Evolutionary conservation across 306 rosid genomes (phyloP), one percentile per base, ranked within the genome.

Genomic region (Datisca glomerata): DNA sequence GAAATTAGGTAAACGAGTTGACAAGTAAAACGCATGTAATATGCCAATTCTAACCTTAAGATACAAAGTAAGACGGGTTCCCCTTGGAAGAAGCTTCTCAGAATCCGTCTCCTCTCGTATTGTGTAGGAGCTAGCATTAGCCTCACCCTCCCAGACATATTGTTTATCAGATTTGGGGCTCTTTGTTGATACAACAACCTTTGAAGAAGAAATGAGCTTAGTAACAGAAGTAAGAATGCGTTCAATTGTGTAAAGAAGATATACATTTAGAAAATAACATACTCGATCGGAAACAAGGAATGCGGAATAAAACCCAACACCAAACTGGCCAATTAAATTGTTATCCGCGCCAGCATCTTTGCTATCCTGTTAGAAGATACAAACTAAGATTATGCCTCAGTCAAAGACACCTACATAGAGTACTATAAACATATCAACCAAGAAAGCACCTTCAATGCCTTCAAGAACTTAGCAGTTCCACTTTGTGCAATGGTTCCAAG

Each of bases 401-500:
- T 38, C 7, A 12, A 38, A 38, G 19, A 14, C 9, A n/a, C 43
- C 13, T n/a, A n/a, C n/a, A 19, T 8, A 47, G 8, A 8, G 41
- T 27, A 31, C 18, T 3, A 12, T 47, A 12, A 2, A 9, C 20
- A 47, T 18, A 31, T 24, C 41, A 47, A 22, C 4, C 22, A 15
- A 3, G 4, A 28, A 34, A 12, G 43, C 10, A 89, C 98, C 95
- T 84, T 84, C 59, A 91, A 21, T 18, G 81, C 79, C 73, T 84
- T 78, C 80, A 80, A 78, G 61, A 84, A 91, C 66, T 91, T 91
- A 21, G 98, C 80, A 21, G 96, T 84, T 29, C 98, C 92, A 84
- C 98, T 91, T 66, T 91, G 98, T 21, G 98, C 96, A 57, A 91
- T 91, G 52, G 98, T 91, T 64, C 94, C 98, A 68, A 84, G 95